These are phyloP conservation scores for Magnusiomyces sp. DNA, from an alignment of 1,139 yeast species.

Conservation along the genomic window DNA sequence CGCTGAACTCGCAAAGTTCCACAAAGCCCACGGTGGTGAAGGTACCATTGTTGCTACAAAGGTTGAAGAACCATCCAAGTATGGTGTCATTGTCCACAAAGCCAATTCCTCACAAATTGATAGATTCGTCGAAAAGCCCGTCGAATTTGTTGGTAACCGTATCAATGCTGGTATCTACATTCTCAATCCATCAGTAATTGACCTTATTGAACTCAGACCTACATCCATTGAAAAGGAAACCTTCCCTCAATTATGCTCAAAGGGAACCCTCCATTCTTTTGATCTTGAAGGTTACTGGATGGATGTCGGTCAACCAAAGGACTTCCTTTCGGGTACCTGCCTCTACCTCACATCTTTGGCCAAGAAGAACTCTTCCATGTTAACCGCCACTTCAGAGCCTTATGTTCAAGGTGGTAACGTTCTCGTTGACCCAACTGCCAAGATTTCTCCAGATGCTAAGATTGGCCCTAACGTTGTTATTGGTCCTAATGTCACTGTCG, in stretches of 20 bases:
- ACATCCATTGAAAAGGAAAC: slow-evolving; percentile 99
- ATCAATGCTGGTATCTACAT: slow-evolving; percentile 96
- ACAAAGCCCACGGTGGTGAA: slow-evolving; percentile 90
- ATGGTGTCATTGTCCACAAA: slow-evolving; percentile 98
- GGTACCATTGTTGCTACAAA: slow-evolving; percentile 99
- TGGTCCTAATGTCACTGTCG: slow-evolving; percentile 93
- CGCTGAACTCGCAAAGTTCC: slow-evolving; percentile 85
- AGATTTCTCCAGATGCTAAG: slow-evolving; percentile 84
- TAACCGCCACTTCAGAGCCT: slow-evolving; percentile 53
- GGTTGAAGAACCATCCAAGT: slow-evolving; percentile 98
- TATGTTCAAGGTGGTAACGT: slow-evolving; percentile 90
- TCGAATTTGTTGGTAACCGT: slow-evolving; percentile 83
- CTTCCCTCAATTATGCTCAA: slow-evolving; percentile 90
- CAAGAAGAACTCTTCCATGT: slow-evolving; percentile 65
- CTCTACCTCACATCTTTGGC: slow-evolving; percentile 82
- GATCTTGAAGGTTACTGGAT: slow-evolving; percentile 99
- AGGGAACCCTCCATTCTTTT: slow-evolving; percentile 83
- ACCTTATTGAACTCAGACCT: slow-evolving; percentile 94
- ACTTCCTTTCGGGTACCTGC: slow-evolving; percentile 93
- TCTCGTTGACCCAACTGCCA: slow-evolving; percentile 90
- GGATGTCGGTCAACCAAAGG: slow-evolving; percentile 99
- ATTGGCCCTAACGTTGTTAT: slow-evolving; percentile 98
- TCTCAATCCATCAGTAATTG: slow-evolving; percentile 93
- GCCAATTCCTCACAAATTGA: slow-evolving; percentile 89
- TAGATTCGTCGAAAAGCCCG: slow-evolving; percentile 99